A percentile compares a stretch with the other conserved stretches of the same genome.
These are phyloP conservation scores for Xylaria flabelliformis DNA, from an alignment of 495 filamentous ascomycete genomes.

Conservation along the genomic window DNA sequence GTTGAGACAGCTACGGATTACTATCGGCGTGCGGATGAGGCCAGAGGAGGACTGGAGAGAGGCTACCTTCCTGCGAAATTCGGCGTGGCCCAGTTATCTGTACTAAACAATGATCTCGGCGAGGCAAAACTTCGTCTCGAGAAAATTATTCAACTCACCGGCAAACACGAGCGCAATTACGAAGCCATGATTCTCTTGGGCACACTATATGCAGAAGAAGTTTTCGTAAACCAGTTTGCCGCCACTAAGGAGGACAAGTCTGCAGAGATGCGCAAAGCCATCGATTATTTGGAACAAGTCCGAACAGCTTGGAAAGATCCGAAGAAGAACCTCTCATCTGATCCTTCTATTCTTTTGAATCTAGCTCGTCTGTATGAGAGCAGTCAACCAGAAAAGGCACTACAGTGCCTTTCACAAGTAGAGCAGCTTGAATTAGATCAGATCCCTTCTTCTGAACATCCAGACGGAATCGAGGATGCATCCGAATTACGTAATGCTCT, in stretches of 20 bases:
- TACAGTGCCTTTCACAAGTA: conserved; percentile 87
- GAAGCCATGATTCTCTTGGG: conserved; percentile 91
- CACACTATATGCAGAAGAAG: conserved; percentile 90
- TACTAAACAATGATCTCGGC: conserved; percentile 81
- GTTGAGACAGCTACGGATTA: conserved; percentile 73
- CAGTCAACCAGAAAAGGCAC: conserved; percentile 84
- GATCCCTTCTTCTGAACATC: conserved; percentile 69
- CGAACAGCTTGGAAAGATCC: conserved; percentile 88
- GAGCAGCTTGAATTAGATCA: conserved; percentile 84
- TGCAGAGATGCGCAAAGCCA: conserved; percentile 80
- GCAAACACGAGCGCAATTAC: conserved; percentile 65
- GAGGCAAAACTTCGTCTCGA: conserved; percentile 93
- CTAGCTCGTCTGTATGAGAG: conserved; percentile 88
- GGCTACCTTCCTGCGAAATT: conserved; percentile 94
- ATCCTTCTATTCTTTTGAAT: conserved; percentile 89
- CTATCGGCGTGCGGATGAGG: conserved; percentile 86
- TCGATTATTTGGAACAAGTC: conserved; percentile 79
- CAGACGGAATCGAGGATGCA: conserved; percentile 66
- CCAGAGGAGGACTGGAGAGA: conserved; percentile 83
- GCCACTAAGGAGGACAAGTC: conserved; percentile 86
- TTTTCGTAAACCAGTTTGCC: conserved; percentile 76
- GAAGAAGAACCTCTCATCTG: conserved; percentile 77
- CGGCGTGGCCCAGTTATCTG: conserved; percentile 84
- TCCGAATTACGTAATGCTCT: conserved; percentile 64
- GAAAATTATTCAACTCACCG: conserved; percentile 81